Evolutionary conservation across 495 filamentous ascomycete genomes (phyloP), one percentile per base, ranked within the genome.

Genomic region (Entonaema liquescens): DNA sequence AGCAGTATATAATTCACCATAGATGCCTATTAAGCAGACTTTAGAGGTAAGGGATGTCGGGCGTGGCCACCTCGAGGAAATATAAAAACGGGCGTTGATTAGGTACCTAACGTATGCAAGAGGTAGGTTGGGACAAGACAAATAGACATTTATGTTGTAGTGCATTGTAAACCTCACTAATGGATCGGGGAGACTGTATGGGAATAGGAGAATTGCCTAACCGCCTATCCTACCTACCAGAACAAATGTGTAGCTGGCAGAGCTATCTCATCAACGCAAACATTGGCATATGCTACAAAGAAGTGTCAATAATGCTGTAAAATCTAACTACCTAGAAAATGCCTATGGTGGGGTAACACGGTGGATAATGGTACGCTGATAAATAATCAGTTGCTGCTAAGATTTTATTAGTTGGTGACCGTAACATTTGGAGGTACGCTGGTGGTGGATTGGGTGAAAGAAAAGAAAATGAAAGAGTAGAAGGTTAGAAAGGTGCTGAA

Each of bases 321-420:
- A 36, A 47, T 21, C 50, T 69, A 13, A 19, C 6, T 33, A 33
- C 31, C 31, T 33, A 33, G 42, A 6, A 12, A 21, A 44, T 54
- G 17, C 40, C 12, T 47, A 44, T 5, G 36, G 61, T 65, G 67
- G 67, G 61, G 67, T 65, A 60, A 12, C 31, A 29, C 29, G 59
- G 54, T 44, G 36, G 29, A 64, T 23, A 62, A 57, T 62, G 40
- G 36, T 26, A 56, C 53, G 25, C n/a, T 49, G 28, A 59, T 38
- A 59, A 42, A 42, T 11, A 31, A 40, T 35, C 26, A 21, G 23
- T 2, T n/a, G 17, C 58, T 57, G 58, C 58, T 62, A n/a, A 40
- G 42, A 62, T 63, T 64, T 38, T 50, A 68, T 68, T 58, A 68
- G 65, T 50, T 68, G 52, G 17, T 33, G 33, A 63, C 40, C 31